These are phyloP conservation scores for Myxozyma melibiosi DNA, from an alignment of 805 yeast species.

Conservation along the genomic window DNA sequence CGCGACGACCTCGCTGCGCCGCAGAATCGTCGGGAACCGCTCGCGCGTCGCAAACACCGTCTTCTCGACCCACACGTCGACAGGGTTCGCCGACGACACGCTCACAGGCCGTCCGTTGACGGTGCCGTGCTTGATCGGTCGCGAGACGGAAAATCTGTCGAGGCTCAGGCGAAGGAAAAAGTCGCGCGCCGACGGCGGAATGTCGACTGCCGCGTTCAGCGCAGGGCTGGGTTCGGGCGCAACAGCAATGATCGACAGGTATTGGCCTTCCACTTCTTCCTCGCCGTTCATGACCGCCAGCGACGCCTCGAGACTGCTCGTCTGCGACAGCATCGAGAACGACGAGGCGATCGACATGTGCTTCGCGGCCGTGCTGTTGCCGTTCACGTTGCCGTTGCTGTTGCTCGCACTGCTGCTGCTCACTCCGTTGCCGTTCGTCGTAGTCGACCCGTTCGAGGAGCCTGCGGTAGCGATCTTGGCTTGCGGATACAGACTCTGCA, in stretches of 20 bases:
- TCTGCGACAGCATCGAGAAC: constrained; percentile 7
- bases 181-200: constrained; percentile 59
- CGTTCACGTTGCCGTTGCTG: constrained; percentile 44
- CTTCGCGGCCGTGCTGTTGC: neutral
- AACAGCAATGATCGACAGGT: constrained; percentile 69
- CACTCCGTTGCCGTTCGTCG: neutral
- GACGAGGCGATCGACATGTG: constrained; percentile 16
- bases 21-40: constrained; percentile 86
- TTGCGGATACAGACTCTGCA: constrained; percentile 77
- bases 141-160: constrained; percentile 66
- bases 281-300: neutral
- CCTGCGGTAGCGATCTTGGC: constrained; percentile 62
- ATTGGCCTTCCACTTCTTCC: constrained; percentile 57
- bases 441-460: constrained; percentile 42
- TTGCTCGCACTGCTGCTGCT: too few species aligned
- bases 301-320: constrained; percentile 4
- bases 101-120: neutral
- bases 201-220: constrained; percentile 60
- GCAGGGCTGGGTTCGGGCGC: constrained; percentile 65
- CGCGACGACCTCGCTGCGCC: constrained; percentile 68
- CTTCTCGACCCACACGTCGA: constrained; percentile 88
- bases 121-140: constrained; percentile 55
- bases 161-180: constrained; percentile 76
- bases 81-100: constrained; percentile 28
- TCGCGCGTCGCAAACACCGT: constrained; percentile 72